Evolutionary conservation across 352 stramenopile genomes (phyloP), one percentile per base, ranked within the genome.

Genomic region (Pythium coloratum): DNA sequence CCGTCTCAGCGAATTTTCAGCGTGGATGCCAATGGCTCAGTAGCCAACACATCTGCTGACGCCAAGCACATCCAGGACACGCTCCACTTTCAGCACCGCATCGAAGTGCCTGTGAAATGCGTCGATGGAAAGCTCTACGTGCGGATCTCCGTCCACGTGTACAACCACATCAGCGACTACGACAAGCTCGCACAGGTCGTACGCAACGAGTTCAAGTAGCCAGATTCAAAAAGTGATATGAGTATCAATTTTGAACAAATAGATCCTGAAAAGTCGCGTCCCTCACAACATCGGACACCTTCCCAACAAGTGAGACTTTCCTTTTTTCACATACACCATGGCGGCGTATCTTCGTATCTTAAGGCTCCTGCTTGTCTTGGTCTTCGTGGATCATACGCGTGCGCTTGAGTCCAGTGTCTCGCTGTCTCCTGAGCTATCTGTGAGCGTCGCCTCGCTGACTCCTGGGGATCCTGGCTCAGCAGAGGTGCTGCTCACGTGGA

Each of bases 21-120:
- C 46, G 71, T 80, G 4, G 55, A 46, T 3, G 13, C 34, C 34
- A 40, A 24, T 10, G 33, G 28, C 2, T 24, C 3, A 12, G 42
- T 2, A 4, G 20, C 46, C 4, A 82, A 87, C 55, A 92, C 81
- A 10, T 97, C 91, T 0, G 80, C 76, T 2, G 84, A 98, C 71
- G 92, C 91, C 53, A 97, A 98, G 55, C 73, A 77, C n/a, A 78
- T 98, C 18, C 94, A 98, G 77, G 94, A 98, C 67, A 81, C 76
- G 62, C 76, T 98, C 20, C 95, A 97, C 72, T 64, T 78, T 20
- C 28, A 55, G 18, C 73, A 94, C 55, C 60, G 66, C 24, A 94
- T 98, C 51, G 95, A 98, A 82, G 92, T 96, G 47, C 95, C 95
- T 10, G 82, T 98, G 38, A 98, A 98, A 73, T 97, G 88, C 62